phyloP scores from a whole-genome alignment of 2,329 filamentous ascomycete species.

The Blumeria hordei region DNA sequence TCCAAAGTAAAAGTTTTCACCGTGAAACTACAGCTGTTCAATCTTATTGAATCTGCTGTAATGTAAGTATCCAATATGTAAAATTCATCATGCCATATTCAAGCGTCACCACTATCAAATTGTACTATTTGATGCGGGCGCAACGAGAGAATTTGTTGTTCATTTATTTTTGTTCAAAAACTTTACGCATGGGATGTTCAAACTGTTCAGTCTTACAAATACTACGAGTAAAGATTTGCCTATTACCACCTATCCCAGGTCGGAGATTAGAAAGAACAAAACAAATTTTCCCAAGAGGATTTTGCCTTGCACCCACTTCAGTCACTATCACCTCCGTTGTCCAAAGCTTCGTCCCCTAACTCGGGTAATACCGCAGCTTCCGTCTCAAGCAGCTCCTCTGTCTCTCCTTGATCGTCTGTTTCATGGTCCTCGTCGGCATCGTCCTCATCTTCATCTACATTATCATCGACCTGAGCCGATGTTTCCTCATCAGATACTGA shows the following conservation, averaged over 20 bases:
- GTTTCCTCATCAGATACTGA: slow-evolving; percentile 26
- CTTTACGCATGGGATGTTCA: too few species aligned
- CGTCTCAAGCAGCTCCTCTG: background rate
- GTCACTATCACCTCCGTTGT: slow-evolving; percentile 3
- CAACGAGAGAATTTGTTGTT: too few species aligned
- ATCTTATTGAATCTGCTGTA: background rate
- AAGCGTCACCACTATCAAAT: too few species aligned
- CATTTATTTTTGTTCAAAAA: too few species aligned
- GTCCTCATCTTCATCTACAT: slow-evolving; percentile 17
- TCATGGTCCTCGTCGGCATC: background rate
- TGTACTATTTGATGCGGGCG: too few species aligned
- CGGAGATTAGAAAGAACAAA: too few species aligned
- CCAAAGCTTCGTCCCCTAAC: slow-evolving; percentile 1
- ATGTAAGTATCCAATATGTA: background rate
- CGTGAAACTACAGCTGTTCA: background rate
- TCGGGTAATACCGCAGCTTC: background rate
- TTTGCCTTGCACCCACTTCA: background rate
- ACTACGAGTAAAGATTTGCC: too few species aligned
- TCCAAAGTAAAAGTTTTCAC: too few species aligned
- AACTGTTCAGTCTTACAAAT: too few species aligned
- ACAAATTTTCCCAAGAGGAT: background rate
- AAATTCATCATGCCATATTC: too few species aligned
- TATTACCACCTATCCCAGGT: too few species aligned
- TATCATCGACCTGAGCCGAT: slow-evolving; percentile 20
- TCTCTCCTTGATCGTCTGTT: background rate